These are phyloP conservation scores for Suillus weaverae DNA, from an alignment of 768 basidiomycete species.

Conservation along the genomic window DNA sequence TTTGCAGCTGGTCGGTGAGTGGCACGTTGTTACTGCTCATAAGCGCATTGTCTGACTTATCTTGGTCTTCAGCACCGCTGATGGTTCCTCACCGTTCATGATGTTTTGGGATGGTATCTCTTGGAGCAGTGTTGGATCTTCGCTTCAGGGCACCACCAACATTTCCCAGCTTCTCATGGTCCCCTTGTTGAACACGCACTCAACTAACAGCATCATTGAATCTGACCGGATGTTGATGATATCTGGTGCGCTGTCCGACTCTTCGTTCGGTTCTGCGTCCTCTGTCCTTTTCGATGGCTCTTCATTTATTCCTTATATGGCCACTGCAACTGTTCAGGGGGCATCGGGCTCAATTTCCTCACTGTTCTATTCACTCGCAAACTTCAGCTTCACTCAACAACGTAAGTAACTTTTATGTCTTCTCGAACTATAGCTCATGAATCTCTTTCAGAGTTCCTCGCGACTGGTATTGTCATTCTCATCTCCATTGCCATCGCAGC, in stretches of 20 bases:
- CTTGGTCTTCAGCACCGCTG: slow-evolving; percentile 42
- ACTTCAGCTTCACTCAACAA: slow-evolving; percentile 70
- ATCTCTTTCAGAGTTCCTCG: slow-evolving; percentile 68
- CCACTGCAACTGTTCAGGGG: slow-evolving; percentile 65
- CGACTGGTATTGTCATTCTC: slow-evolving; percentile 90
- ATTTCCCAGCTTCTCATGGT: slow-evolving; percentile 89
- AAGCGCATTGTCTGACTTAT: background rate
- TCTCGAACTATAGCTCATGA: slow-evolving; percentile 14
- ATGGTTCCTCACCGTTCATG: slow-evolving; percentile 69
- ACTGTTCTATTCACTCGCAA: slow-evolving; percentile 79
- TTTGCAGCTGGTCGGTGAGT: slow-evolving; percentile 87
- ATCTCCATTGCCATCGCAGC: slow-evolving; percentile 97
- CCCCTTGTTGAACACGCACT: slow-evolving; percentile 78
- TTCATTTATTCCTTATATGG: slow-evolving; percentile 78
- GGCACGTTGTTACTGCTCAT: background rate
- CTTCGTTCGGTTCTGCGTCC: slow-evolving; percentile 76
- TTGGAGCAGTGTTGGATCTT: slow-evolving; percentile 70
- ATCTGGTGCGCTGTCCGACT: slow-evolving; percentile 72
- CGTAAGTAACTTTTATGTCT: slow-evolving; percentile 47
- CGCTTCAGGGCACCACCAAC: slow-evolving; percentile 55
- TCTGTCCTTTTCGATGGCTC: slow-evolving; percentile 87
- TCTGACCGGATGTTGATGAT: slow-evolving; percentile 88
- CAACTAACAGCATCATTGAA: slow-evolving; percentile 69
- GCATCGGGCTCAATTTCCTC: slow-evolving; percentile 68
- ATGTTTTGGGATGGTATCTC: slow-evolving; percentile 79